Conservation (phyloP, 2,329 filamentous ascomycete genomes). For the Exserohilum turcica region DNA sequence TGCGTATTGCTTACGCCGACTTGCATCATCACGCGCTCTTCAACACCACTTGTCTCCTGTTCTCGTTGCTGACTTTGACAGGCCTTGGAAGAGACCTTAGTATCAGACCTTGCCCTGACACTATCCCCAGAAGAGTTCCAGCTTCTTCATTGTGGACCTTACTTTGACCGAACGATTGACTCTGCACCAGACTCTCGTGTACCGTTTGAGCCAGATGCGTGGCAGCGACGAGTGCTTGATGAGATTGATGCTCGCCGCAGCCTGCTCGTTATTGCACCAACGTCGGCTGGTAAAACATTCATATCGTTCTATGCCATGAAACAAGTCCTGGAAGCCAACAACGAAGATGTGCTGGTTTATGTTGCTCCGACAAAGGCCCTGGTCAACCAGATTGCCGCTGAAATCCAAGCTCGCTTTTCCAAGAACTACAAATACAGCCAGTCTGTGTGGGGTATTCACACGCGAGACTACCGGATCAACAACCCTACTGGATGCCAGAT, state of each 20-base stretch:
- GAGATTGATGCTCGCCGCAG: conserved; percentile 72
- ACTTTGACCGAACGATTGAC: conserved; percentile 75
- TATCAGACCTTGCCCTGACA: conserved; percentile 44
- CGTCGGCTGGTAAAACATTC: conserved; percentile 81
- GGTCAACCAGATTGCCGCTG: conserved; percentile 82
- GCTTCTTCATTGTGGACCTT: conserved; percentile 70
- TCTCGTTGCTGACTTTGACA: neutral
- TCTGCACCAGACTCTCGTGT: conserved; percentile 71
- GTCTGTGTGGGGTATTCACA: conserved; percentile 80
- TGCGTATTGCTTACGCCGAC: neutral
- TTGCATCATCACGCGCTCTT: neutral
- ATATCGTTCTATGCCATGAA: conserved; percentile 87
- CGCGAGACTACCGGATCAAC: conserved; percentile 75
- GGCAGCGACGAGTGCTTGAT: conserved; percentile 76
- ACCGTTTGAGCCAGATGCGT: conserved; percentile 73
- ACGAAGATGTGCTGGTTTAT: conserved; percentile 75
- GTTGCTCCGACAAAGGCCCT: conserved; percentile 82
- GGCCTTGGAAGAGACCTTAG: conserved; percentile 25
- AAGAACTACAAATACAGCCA: conserved; percentile 66
- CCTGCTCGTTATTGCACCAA: conserved; percentile 76
- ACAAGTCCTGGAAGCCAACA: conserved; percentile 68
- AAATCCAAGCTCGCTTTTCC: conserved; percentile 74
- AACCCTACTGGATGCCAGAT: conserved; percentile 74
- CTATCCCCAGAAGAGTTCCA: conserved; percentile 64
- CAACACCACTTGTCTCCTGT: neutral